Base-by-base conservation (phyloP, 768 basidiomycete genomes). In the Lentinus brumalis region DNA sequence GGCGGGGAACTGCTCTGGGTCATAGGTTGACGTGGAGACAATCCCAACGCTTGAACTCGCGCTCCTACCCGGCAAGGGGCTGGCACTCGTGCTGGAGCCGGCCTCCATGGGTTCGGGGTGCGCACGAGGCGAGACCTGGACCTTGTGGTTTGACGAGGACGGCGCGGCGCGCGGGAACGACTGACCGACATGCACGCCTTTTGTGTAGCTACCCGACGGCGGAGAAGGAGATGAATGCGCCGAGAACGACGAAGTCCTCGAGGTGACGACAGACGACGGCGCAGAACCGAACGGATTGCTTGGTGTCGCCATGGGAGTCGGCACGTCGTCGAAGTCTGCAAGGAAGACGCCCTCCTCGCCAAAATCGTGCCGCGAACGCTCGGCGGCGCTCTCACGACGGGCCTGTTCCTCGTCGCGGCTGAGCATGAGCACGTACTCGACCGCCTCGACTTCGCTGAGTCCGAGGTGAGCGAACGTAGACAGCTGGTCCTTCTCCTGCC, bases 391-490 rank as follows among this genome's bases (percentile, higher is more conserved):
- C 41, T 40, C 51, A 11, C 72, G 65, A 56, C 70, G 67, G n/a
- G 54, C 53, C 50, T 75, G 72, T 42, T 83, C 85, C 70, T 93
- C 90, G 49, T 94, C 92, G 9, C 89, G 85, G 63, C 91, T 93
- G 64, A 94, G 80, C 91, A 94, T 94, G 49, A 94, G 71, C 0
- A 86, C 80, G 65, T 94, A 94, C 67, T 92, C 88, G 30, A 94
- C 75, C 0, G 88, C 90, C 67, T 92, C 92, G 1, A 73, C 73
- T 66, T 94, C 92, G 58, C 80, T 86, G 42, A 94, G 74, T 2
- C 92, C 92, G 4, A 94, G 79, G n/a, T 74, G 73, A 38, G 84
- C 77, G 26, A 93, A 71, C 11, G 81, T 79, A 2, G 77, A 77
- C 12, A 75, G 74, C 62, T 94, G 89, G 64, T 86, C 88, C 29